These are phyloP conservation scores for Fusarium nematophilum DNA, from an alignment of 2,329 filamentous ascomycete genomes.

Conservation along the genomic window DNA sequence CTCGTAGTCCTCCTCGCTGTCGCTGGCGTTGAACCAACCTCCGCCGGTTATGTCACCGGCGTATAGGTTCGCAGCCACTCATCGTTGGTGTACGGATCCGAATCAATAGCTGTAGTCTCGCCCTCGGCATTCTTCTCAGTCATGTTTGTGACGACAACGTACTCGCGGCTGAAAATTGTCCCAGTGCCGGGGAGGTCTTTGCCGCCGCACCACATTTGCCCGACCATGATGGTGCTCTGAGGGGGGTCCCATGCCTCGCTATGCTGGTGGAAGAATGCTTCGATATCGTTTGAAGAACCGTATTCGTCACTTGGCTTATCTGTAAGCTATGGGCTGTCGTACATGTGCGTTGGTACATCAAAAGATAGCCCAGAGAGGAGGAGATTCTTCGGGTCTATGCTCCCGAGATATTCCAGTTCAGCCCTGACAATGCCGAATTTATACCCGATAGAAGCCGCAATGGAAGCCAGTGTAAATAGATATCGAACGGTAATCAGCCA, in stretches of 20 bases:
- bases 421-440: constrained; percentile 16
- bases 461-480: neutral
- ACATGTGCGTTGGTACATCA: too few relatives aligned
- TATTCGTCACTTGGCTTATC: too few relatives aligned
- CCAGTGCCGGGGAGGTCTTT: neutral
- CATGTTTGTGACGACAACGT: constrained; percentile 3
- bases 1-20: too few relatives aligned
- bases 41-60: neutral
- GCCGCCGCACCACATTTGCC: neutral
- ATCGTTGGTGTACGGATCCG: too few relatives aligned
- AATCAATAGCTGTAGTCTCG: neutral
- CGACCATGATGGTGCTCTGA: neutral
- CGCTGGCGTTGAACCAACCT: neutral
- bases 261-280: neutral
- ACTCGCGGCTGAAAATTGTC: neutral
- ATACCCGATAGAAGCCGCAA: constrained; percentile 17
- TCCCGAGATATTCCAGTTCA: neutral
- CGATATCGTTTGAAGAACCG: too few relatives aligned
- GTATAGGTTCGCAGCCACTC: neutral
- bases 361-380: too few relatives aligned
- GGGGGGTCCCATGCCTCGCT: neutral
- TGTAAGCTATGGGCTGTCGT: too few relatives aligned
- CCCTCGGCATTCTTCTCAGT: neutral
- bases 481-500: neutral
- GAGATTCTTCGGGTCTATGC: too few relatives aligned